Evolutionary conservation across 371 early-diverging fungal genomes (phyloP).

Genomic region (Mucor indicus): DNA sequence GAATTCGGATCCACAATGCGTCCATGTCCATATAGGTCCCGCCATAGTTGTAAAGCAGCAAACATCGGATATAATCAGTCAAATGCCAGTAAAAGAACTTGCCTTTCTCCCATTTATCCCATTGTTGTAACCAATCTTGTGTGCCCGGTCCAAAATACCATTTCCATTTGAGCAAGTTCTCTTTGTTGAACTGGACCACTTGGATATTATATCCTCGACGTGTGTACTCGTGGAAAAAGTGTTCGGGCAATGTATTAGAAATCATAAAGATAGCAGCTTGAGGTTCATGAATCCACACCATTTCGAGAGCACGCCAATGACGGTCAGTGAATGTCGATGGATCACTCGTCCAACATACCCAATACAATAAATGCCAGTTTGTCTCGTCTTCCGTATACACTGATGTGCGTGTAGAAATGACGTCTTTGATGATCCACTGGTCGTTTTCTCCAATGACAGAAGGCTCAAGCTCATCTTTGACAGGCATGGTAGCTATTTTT

Average conservation of each 20-base stretch:
- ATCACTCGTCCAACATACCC: conserved; percentile 68
- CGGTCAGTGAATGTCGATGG: conserved; percentile 57
- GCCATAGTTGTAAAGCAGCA: conserved; percentile 63
- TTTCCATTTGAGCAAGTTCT: conserved; percentile 50
- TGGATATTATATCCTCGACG: conserved; percentile 60
- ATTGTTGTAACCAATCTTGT: conserved; percentile 55
- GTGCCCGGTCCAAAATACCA: conserved; percentile 67
- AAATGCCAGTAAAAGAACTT: conserved; percentile 59
- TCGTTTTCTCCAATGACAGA: conserved; percentile 45
- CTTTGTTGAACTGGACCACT: conserved; percentile 56
- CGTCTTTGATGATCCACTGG: conserved; percentile 60
- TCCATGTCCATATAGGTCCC: conserved; percentile 75
- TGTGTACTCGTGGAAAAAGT: conserved; percentile 56
- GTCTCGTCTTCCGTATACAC: conserved; percentile 55
- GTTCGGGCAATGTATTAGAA: conserved; percentile 50
- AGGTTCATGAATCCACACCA: conserved; percentile 66
- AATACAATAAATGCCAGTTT: conserved; percentile 62
- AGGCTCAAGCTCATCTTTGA: conserved; percentile 37
- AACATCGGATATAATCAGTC: conserved; percentile 58
- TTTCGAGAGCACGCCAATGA: conserved; percentile 62
- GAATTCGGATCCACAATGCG: conserved; percentile 60
- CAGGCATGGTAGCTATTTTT: conserved; percentile 24
- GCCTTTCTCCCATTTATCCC: conserved; percentile 59
- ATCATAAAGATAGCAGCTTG: conserved; percentile 60
- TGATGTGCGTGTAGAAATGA: conserved; percentile 53